Base-by-base conservation (phyloP, 2,329 filamentous ascomycete species). In the Berkeleyomyces rouxiae region DNA sequence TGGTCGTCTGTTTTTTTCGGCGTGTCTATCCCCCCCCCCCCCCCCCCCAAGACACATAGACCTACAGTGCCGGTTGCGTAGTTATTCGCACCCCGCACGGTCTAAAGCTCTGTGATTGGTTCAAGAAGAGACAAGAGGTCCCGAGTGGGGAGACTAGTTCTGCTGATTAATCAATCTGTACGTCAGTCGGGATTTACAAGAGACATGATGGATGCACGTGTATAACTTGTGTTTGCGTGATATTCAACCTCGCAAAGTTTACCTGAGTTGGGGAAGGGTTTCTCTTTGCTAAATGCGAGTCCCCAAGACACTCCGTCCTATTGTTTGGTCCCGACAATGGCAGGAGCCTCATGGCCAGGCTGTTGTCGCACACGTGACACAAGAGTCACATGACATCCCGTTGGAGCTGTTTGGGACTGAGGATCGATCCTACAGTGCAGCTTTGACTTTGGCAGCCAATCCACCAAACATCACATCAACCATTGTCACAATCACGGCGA, bases 11-110 rank as follows among this genome's bases (percentile, higher is more conserved):
- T 37, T 55, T 13, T 55, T 55, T 36, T 7, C 13, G 3, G 4
- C 51, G 33, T 39, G 51, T 55, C 7, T 11, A n/a, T 31, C 7
- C 23, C 4, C n/a, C 44, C 23, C 23, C 23, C 13, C 7, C 33
- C 5, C 37, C 11, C 36, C 23, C 36, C 2, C 23, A 10, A n/a
- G 10, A 55, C 7, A 49, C n/a, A 39, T 55, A 36, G 51, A 23
- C 11, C 33, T n/a, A 11, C 51, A 31, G 51, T 55, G 51, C 39
- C 51, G 51, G 7, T 55, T 39, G 33, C 51, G 3, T 61, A 13
- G n/a, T 23, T 64, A 39, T 31, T 36, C 43, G 58, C 44, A 64
- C 63, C 36, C 44, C 51, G 59, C 59, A 64, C 63, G 37, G 63
- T 43, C 13, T 11, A 1, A 4, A 16, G 16, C 43, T 16, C 59